Base-by-base conservation (phyloP, 495 filamentous ascomycete genomes). In the Xylaria venustula region DNA sequence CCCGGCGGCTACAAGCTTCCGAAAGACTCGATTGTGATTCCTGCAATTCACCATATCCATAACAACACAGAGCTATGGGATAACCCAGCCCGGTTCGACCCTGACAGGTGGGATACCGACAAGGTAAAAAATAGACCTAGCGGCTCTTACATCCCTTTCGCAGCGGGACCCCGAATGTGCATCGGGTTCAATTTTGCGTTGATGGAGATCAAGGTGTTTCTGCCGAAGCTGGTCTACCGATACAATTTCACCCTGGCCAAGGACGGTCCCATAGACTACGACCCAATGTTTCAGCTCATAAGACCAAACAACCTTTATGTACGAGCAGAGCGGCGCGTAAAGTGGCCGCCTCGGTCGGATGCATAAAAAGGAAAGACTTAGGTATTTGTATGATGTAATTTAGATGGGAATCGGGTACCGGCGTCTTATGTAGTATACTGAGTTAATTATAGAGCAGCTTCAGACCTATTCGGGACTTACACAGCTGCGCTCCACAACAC, bases 131-230 rank as follows among this genome's bases (percentile, higher is more conserved):
- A 69, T 44, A 49, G 74, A 8, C 79, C 77, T 42, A 73, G 73
- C 44, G 72, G 65, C 2, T 62, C 77, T 0, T 87, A 86, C 64
- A 71, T 79, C 3, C 83, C 83, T 0, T 85, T 87, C 47, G 82
- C 77, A 0, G 71, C 75, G 7, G 83, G 83, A 0, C 70, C 70
- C 0, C 67, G 84, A 0, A 73, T 72, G 63, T 86, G 83, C 64
- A 82, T 87, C 56, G 83, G 82, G 0, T 86, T 85, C 66, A 86
- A 84, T 66, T 81, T 85, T 65, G 84, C 83, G 0, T 62, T 87
- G 20, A 68, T 73, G 47, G 81, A 87, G 58, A 69, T 84, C 59
- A 83, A 83, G 71, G 69, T 81, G 0, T 71, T 84, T 30, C 49
- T 87, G 49, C 62, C 75, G 0, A 76, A 84, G 68, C 60, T 87